Base-by-base conservation (phyloP, 2,329 filamentous ascomycete species). In the Orbilia blumenaviensis region DNA sequence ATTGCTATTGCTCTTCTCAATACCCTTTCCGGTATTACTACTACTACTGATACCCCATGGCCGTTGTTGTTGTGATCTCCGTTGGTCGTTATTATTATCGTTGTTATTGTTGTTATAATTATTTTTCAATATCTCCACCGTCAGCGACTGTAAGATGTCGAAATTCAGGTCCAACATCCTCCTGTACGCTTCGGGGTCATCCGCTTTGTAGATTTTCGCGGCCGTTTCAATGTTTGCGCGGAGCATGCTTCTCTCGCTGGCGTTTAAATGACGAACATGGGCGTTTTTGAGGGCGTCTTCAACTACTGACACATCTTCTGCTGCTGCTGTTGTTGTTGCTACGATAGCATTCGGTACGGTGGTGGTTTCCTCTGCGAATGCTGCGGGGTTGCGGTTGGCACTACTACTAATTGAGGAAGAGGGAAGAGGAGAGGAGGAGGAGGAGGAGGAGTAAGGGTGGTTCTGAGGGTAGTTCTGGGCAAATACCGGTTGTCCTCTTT, bases 401-500 rank as follows among this genome's bases (percentile, higher is more conserved):
- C 41, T 60, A 68, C 50, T 60, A 68, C 50, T 69, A 62, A 58
- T 16, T 18, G 34, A 42, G 29, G 66, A 50, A 61, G 38, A 42
- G 21, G 38, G 38, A 18, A 21, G 38, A 42, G 38, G 38, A 38
- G 36, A 38, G 6, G 32, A 27, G 27, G 64, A 48, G 41, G 32
- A 44, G n/a, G 66, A 52, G 48, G 41, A 38, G 23, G 36, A 44
- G 10, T 54, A 60, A 44, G 50, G 42, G 56, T 36, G 41, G 54
- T 69, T 58, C 48, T 14, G 42, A 46, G 72, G 72, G 72, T 69
- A 60, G 64, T 69, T 76, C 54, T 76, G 72, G 60, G 72, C 72
- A 76, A 76, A 76, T 76, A 76, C 72, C 72, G 72, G 72, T 76
- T 76, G 72, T 66, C 68, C 68, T 50, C 46, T 63, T 41, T 76